Percentiles rank a stretch among this genome's conserved stretches.
Evolutionary conservation across 164 flowering plant genomes (phyloP).

Genomic region (Liriodendron chinense): DNA sequence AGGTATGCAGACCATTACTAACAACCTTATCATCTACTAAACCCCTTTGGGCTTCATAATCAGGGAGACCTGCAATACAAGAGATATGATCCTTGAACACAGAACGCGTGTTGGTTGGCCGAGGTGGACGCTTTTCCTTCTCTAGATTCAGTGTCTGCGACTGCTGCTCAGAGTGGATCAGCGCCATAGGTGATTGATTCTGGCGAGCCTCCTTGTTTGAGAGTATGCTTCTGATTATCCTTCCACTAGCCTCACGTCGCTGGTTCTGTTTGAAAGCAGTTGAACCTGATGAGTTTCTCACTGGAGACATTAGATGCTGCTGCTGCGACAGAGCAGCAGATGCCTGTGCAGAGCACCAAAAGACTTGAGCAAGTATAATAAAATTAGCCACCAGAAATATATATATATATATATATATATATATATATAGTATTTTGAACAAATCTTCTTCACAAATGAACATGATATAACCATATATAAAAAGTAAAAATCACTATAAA

Average conservation of each 20-base stretch:
- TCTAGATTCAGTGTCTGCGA: slow-evolving; percentile 34
- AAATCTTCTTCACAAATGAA: neutral
- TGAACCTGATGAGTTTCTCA: slow-evolving; percentile 33
- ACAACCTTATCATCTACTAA: slow-evolving; percentile 24
- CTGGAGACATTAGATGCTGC: slow-evolving; percentile 31
- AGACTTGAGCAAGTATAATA: neutral
- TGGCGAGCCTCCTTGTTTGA: slow-evolving; percentile 55
- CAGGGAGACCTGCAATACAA: slow-evolving; percentile 15
- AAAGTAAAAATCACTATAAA: neutral
- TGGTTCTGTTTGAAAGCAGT: slow-evolving; percentile 45
- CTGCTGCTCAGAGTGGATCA: slow-evolving; percentile 45
- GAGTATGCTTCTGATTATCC: slow-evolving; percentile 60
- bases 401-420: no score
- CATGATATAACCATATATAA: neutral
- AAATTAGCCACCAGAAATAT: no score
- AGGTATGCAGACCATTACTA: slow-evolving; percentile 34
- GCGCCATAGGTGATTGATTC: slow-evolving; percentile 7
- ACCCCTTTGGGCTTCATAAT: slow-evolving; percentile 39
- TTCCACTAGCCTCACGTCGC: slow-evolving; percentile 63
- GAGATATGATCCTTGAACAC: slow-evolving; percentile 25
- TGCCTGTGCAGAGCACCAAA: slow-evolving; percentile 24
- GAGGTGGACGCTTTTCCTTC: slow-evolving; percentile 67
- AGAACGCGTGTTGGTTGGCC: slow-evolving; percentile 39
- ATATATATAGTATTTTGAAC: neutral
- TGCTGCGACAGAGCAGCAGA: slow-evolving; percentile 30